Base-by-base conservation (phyloP, 225 moss, liverwort and hornwort species). In the Anthoceros angustus region DNA sequence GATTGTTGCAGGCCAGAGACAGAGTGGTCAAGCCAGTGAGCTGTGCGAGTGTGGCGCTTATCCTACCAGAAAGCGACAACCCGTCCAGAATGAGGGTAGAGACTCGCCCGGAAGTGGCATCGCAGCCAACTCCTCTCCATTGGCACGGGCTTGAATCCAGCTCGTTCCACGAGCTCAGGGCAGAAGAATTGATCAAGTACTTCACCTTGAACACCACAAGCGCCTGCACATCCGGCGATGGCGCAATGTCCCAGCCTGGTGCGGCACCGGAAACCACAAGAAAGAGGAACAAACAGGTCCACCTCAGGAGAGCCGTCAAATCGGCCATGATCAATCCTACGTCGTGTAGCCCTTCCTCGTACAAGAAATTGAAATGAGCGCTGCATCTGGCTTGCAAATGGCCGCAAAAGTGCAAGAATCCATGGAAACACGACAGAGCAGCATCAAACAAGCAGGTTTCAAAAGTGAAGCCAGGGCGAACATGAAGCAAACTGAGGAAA, bases 201-300 rank as follows among this genome's bases (percentile, higher is more conserved):
- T 77, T 87, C 2, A 86, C 61, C 75, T 98, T 98, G 73, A 98
- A 92, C 40, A 89, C 86, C 68, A 92, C 80, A 25, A 98, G 70
- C 43, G 92, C 92, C 84, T 89, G 71, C 55, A 98, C 81, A 67
- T 98, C 98, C 18, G 55, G 18, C 46, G 46, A 55, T 18, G n/a
- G 12, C 23, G 8, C 55, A 55, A 55, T 55, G 55, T 18, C 12
- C 46, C 46, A 48, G 55, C 55, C 18, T 15, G n/a, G 14, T 55
- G 32, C 32, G 32, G 32, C 32, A 32, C 32, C n/a, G 8, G 55
- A 55, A 55, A 55, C n/a, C 55, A 20, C 55, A 55, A 55, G 55
- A 5, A 15, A 18, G n/a, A 55, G n/a, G 8, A 55, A 23, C 55
- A 55, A 32, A 32, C 32, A 32, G 4, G 4, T 32, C 32, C 32